Evolutionary conservation across 805 yeast species (phyloP), one percentile per base, ranked within the genome.

Genomic region (Metschnikowia proteae): DNA sequence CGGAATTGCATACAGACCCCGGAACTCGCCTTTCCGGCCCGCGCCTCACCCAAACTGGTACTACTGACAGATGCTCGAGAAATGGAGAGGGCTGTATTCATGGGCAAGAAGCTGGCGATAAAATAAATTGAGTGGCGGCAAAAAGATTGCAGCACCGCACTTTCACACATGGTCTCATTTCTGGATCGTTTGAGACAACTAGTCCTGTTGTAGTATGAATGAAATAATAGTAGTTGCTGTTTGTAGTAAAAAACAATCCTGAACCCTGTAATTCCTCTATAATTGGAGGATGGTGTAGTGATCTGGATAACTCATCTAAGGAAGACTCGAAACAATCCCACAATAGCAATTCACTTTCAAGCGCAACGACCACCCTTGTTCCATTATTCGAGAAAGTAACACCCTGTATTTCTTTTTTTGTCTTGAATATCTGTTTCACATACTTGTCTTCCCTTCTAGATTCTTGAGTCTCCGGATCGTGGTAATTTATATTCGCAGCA

Each of bases 361-460:
- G 50, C 34, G 67, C 53, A 3, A 65, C 43, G 28, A 60, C 61
- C 11, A 70, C 61, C 46, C 60, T 61, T 22, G 56, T 53, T 43
- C 58, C 53, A 25, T 55, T 49, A 29, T 63, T 59, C 9, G 61
- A 45, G 38, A 60, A 59, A 2, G 54, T 23, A 5, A 66, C 46
- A 6, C 62, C 65, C 28, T 43, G 13, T n/a, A 65, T 48, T 6
- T 43, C 30, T 22, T 48, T 47, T 28, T 37, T 39, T 3, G 50
- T 39, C 25, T 60, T 62, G 49, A 58, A 68, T 0, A 65, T 61
- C 23, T 51, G 59, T 45, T 69, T 69, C 6, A 66, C 52, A 40
- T 57, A 60, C 47, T 66, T 70, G 44, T 71, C 75, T 42, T 71
- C 75, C 26, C 68, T 62, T 47, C 69, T 71, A 40, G 59, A 64